Evolutionary conservation across 2,329 filamentous ascomycete species (phyloP), one percentile per base, ranked within the genome.

Genomic region (Clonostachys chloroleuca): DNA sequence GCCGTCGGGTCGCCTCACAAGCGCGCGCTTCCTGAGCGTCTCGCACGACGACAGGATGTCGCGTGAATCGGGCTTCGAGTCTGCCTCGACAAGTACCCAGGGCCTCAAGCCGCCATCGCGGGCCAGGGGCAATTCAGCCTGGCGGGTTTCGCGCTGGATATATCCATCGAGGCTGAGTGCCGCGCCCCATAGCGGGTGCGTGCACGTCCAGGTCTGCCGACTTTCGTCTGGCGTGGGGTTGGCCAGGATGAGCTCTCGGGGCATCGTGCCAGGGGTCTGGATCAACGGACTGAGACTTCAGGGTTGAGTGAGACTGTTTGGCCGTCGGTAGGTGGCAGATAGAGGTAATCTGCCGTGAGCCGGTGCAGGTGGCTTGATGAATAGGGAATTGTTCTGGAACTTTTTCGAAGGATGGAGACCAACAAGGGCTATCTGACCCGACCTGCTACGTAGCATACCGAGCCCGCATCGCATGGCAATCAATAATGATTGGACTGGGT

Each of bases 11-110:
- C 53, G 54, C 34, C 70, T 66, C 35, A 78, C 66, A 5, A 84
- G 58, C 6, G 79, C 78, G 33, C 70, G 71, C 64, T 87, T 87
- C 50, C 75, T 74, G 45, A 85, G 70, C 10, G 78, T 78, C 64
- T 88, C 84, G 60, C 83, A 86, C 30, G 78, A 80, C 4, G 81
- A 80, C 18, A 86, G 73, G 30, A 88, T 68, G 5, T 74, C 77
- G 24, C 80, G 73, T 16, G 65, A 54, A 24, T 70, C 61, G 1
- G 69, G 66, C 3, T 51, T 63, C 51, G 43, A 63, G 50, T 37
- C 56, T 47, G 44, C 54, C 47, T 79, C 70, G 5, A 82, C 83
- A 33, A 88, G 73, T 47, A 87, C 77, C 84, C 84, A 87, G 53
- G 77, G 72, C 12, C 74, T 75, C 51, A 86, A 69, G 37, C 83